Evolutionary conservation across 352 stramenopile species (phyloP), one percentile per base, ranked within the genome.

Genomic region (Phytophthora citrophthora): DNA sequence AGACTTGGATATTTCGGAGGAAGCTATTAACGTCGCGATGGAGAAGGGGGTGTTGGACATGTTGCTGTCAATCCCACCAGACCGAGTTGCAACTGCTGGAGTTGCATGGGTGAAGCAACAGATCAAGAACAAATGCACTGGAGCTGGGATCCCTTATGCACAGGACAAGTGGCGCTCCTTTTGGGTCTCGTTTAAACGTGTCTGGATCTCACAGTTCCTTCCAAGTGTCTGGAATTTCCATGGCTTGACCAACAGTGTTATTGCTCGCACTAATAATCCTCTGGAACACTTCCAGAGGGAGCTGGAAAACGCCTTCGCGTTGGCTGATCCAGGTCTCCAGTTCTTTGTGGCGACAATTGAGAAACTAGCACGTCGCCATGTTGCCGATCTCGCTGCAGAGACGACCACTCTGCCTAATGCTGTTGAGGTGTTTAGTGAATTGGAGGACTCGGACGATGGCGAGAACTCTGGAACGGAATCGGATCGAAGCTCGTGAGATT

Each of bases 191-290:
- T 72, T 69, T 41, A 10, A 39, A 54, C 32, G 39, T 11, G 39
- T 48, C 4, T 72, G 64, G 64, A 45, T 69, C 32, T n/a, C 32
- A 24, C 44, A 53, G 11, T 69, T 64, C 20, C 32, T 34, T 10
- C 43, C 54, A 15, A 45, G 27, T n/a, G 3, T 64, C 15, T 74
- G 65, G 61, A 74, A 70, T 50, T 36, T 70, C 2, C 38, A 74
- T 29, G 38, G 49, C 23, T 23, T 66, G 1, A 48, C 2, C 15
- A 58, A 62, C 29, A 56, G 41, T 8, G 40, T 70, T n/a, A 54
- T 70, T 7, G 18, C 36, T 11, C 59, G 60, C 31, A 70, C 65
- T 4, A 70, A 44, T 34, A 74, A 66, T 44, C 60, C 51, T 3
- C 60, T 74, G 9, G 38, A 61, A 15, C 44, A 59, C 6, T 74